Percentiles rank a stretch among this genome's conserved stretches.
Evolutionary conservation across 1,284 basidiomycete species (phyloP).

Genomic region (Inonotus hispidus): DNA sequence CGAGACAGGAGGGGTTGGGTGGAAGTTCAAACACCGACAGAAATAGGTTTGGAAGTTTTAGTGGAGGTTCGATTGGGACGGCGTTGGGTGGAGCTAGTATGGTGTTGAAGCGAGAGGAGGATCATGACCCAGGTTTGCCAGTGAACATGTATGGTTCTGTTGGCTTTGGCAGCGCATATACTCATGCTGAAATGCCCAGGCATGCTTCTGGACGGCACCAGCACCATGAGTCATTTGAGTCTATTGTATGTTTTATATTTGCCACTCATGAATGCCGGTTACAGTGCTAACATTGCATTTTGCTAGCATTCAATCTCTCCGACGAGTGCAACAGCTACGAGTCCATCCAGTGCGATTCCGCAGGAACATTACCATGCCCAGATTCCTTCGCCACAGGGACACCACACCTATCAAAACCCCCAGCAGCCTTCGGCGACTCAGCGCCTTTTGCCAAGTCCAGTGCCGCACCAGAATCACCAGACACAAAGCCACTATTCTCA

Average conservation of each 20-base stretch:
- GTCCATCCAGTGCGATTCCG: background rate
- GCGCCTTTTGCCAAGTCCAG: background rate
- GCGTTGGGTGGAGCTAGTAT: background rate
- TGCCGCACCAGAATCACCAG: constrained; percentile 4
- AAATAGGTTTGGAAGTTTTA: background rate
- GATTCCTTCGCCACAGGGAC: background rate
- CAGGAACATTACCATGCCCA: constrained; percentile 4
- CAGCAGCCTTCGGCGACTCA: background rate
- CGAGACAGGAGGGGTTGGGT: background rate
- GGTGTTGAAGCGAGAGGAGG: background rate
- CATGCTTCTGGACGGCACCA: background rate
- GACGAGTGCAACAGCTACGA: background rate
- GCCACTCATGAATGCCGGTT: background rate
- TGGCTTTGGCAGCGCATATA: background rate
- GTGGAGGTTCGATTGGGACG: background rate
- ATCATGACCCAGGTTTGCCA: background rate
- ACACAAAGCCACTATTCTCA: background rate
- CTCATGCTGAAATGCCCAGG: background rate
- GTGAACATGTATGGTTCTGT: background rate
- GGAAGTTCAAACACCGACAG: background rate
- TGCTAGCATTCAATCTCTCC: background rate
- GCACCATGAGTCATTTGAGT: background rate
- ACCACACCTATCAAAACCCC: background rate
- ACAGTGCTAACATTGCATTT: background rate
- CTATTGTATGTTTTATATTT: constrained; percentile 1